phyloP scores from a whole-genome alignment of 495 filamentous ascomycete genomes.

The Geopyxis carbonaria region DNA sequence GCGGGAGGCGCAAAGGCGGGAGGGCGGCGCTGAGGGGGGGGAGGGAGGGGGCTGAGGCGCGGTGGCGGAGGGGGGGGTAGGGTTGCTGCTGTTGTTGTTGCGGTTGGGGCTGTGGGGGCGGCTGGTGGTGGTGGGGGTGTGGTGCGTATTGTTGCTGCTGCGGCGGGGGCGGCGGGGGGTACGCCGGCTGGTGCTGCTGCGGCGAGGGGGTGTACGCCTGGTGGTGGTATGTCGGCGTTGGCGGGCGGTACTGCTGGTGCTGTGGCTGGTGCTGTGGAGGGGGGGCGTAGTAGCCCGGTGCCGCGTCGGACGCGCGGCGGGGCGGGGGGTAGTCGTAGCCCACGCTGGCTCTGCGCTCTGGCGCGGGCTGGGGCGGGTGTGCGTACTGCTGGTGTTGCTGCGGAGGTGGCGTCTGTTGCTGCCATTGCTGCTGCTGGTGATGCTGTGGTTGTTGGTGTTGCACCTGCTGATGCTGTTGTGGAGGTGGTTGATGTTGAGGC shows the following conservation, averaged over 20 bases:
- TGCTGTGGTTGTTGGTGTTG: too few species aligned
- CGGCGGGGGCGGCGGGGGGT: background rate
- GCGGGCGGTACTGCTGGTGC: constrained; percentile 8
- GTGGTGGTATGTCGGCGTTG: background rate
- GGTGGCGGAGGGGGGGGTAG: background rate
- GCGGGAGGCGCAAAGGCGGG: too few species aligned
- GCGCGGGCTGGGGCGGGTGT: too few species aligned
- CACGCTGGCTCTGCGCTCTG: too few species aligned
- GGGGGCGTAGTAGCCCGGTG: background rate
- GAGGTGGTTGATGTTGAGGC: constrained; percentile 13
- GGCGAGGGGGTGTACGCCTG: too few species aligned
- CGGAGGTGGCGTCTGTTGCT: background rate
- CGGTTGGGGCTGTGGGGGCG: background rate
- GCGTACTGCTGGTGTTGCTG: too few species aligned
- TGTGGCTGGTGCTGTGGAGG: constrained; percentile 1
- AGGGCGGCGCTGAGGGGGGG: background rate
- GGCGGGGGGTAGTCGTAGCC: too few species aligned
- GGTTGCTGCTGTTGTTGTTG: background rate
- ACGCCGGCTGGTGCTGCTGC: background rate
- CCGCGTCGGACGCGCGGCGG: too few species aligned
- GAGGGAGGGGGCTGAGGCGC: background rate
- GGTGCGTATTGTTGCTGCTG: constrained; percentile 7
- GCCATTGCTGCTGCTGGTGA: too few species aligned
- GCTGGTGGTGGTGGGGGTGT: constrained; percentile 10
- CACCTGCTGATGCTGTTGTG: too few species aligned